Conservation (phyloP, 352 stramenopile species). For the Thraustochytrium sp. region DNA sequence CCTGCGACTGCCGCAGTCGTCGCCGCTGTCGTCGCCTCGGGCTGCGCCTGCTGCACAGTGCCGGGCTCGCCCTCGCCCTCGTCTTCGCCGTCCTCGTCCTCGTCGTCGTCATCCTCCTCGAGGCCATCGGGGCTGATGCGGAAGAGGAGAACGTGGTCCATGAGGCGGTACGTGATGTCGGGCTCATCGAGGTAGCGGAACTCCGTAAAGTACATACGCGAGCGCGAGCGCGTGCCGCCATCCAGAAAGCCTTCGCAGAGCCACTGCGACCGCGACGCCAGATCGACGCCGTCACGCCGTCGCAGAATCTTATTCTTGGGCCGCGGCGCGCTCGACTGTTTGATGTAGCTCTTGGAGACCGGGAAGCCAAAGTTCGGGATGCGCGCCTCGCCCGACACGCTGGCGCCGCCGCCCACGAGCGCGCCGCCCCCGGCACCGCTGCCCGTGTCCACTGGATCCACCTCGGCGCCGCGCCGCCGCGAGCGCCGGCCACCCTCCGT, state of each 20-base stretch:
- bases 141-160: slow-evolving; percentile 38
- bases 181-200: slow-evolving; percentile 24
- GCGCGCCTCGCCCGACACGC: background rate
- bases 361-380: slow-evolving; percentile 6
- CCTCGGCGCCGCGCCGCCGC: background rate
- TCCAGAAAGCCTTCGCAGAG: slow-evolving; percentile 15
- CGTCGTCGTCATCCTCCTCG: slow-evolving; percentile 30
- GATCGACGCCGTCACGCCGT: slow-evolving; percentile 2
- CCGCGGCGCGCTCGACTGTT: background rate
- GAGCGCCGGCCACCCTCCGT: background rate
- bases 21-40: no score
- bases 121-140: slow-evolving; percentile 35
- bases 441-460: background rate
- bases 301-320: slow-evolving; percentile 3
- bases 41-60: no score
- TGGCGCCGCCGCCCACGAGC: background rate
- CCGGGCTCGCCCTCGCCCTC: background rate
- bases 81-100: slow-evolving; percentile 20
- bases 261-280: slow-evolving; percentile 25
- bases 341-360: slow-evolving; percentile 30
- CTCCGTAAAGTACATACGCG: background rate
- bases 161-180: background rate
- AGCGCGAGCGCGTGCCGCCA: slow-evolving; percentile 1
- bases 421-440: background rate
- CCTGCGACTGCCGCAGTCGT: no score